Percentiles rank a stretch among this genome's conserved stretches.
Conservation (phyloP, 805 yeast species). For the Blastobotrys americana region DNA sequence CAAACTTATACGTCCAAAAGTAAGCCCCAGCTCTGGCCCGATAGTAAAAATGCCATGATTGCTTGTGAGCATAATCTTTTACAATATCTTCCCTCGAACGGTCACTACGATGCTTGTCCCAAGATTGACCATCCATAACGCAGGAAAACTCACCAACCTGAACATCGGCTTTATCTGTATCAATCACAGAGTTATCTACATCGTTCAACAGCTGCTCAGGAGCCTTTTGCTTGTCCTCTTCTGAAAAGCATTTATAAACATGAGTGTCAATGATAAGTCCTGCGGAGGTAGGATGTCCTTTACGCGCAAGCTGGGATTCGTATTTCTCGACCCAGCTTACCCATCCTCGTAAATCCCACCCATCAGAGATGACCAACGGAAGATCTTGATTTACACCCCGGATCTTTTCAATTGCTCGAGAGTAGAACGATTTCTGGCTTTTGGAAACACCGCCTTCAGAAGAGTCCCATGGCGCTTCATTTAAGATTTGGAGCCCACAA, state of each 20-base stretch:
- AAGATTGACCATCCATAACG: conserved; percentile 68
- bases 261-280: conserved; percentile 81
- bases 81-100: conserved; percentile 51
- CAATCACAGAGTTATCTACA: conserved; percentile 33
- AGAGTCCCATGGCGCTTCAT: conserved; percentile 66
- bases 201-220: conserved; percentile 60
- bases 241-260: conserved; percentile 78
- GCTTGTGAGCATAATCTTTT: conserved; percentile 51
- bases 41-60: conserved; percentile 40
- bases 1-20: conserved; percentile 89
- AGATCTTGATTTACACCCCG: conserved; percentile 46
- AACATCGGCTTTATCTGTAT: conserved; percentile 50
- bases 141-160: conserved; percentile 89
- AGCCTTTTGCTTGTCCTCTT: conserved; percentile 55
- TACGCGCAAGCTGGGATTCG: conserved; percentile 30
- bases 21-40: conserved; percentile 64
- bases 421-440: conserved; percentile 54
- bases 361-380: conserved; percentile 82
- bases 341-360: conserved; percentile 88
- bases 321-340: conserved; percentile 50
- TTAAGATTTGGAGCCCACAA: conserved; percentile 76
- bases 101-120: conserved; percentile 45
- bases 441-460: conserved; percentile 16
- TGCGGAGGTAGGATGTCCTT: conserved; percentile 21
- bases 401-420: conserved; percentile 54